These are phyloP conservation scores for Penicillium diatomitis DNA, from an alignment of 495 filamentous ascomycete species.

Conservation along the genomic window DNA sequence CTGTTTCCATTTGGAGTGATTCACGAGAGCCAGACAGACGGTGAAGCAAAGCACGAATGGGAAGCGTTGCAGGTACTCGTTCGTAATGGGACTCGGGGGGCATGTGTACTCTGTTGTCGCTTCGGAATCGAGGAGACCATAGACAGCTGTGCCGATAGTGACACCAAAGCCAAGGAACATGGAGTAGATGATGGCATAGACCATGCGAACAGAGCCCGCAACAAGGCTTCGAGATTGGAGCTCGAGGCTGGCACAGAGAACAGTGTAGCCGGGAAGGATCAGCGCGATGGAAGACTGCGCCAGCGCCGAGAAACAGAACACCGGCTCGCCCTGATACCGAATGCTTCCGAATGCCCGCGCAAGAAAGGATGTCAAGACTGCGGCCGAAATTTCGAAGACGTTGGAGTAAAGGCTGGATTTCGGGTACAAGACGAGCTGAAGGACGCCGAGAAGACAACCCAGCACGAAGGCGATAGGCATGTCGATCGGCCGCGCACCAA, in stretches of 20 bases:
- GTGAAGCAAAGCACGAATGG: slow-evolving; percentile 78
- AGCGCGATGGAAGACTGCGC: slow-evolving; percentile 87
- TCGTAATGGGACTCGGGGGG: slow-evolving; percentile 40
- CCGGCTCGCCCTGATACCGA: slow-evolving; percentile 40
- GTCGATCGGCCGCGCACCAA: slow-evolving; percentile 78
- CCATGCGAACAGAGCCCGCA: slow-evolving; percentile 87
- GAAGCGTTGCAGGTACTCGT: slow-evolving; percentile 43
- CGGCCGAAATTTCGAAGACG: slow-evolving; percentile 84
- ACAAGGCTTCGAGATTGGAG: slow-evolving; percentile 80
- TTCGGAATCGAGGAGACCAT: slow-evolving; percentile 68
- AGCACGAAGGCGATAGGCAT: slow-evolving; percentile 81
- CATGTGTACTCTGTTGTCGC: slow-evolving; percentile 71
- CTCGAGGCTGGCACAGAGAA: slow-evolving; percentile 76
- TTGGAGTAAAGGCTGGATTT: slow-evolving; percentile 70
- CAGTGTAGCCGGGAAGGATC: slow-evolving; percentile 83
- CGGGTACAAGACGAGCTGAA: slow-evolving; percentile 75
- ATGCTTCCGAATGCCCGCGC: slow-evolving; percentile 84
- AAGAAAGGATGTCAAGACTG: slow-evolving; percentile 82
- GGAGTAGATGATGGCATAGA: slow-evolving; percentile 93
- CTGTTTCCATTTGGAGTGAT: slow-evolving; percentile 85
- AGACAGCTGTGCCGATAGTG: slow-evolving; percentile 85
- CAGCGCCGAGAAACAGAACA: slow-evolving; percentile 88
- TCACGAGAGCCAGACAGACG: slow-evolving; percentile 72
- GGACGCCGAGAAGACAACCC: slow-evolving; percentile 68
- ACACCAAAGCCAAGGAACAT: slow-evolving; percentile 96